Conservation (phyloP, 2,329 filamentous ascomycete species). For the Cytospora paraplurivora region DNA sequence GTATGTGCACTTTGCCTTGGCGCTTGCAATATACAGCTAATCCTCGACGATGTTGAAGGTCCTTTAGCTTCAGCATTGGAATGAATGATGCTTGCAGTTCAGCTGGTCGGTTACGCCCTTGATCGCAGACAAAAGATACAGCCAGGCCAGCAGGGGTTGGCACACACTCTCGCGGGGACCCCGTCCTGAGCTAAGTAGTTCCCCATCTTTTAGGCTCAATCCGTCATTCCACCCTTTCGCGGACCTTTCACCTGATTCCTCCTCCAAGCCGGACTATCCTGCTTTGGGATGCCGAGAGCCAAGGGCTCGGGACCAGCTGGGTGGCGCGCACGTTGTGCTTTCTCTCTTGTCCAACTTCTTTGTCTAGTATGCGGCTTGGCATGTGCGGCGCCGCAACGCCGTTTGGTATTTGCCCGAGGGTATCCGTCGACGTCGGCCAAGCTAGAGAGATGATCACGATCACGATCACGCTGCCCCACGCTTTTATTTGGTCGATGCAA, state of each 20-base stretch:
- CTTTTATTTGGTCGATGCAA: neutral
- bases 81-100: too few species aligned
- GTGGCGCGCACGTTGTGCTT: neutral
- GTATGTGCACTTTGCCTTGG: too few species aligned
- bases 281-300: neutral
- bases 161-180: too few species aligned
- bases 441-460: neutral
- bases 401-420: slow-evolving; percentile 6
- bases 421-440: slow-evolving; percentile 7
- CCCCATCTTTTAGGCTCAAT: neutral
- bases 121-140: too few species aligned
- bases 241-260: neutral
- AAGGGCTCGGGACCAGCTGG: neutral
- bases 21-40: too few species aligned
- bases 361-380: neutral
- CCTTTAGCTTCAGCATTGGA: too few species aligned
- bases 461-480: neutral
- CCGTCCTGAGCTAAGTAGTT: neutral
- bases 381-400: neutral
- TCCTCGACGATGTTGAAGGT: too few species aligned
- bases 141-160: too few species aligned
- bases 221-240: neutral
- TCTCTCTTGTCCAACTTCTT: neutral
- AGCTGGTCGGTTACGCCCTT: too few species aligned
- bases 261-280: neutral